A percentile compares a stretch with the other conserved stretches of the same genome.
Conservation (phyloP, 2,329 filamentous ascomycete species). For the Aspergillus hortae region DNA sequence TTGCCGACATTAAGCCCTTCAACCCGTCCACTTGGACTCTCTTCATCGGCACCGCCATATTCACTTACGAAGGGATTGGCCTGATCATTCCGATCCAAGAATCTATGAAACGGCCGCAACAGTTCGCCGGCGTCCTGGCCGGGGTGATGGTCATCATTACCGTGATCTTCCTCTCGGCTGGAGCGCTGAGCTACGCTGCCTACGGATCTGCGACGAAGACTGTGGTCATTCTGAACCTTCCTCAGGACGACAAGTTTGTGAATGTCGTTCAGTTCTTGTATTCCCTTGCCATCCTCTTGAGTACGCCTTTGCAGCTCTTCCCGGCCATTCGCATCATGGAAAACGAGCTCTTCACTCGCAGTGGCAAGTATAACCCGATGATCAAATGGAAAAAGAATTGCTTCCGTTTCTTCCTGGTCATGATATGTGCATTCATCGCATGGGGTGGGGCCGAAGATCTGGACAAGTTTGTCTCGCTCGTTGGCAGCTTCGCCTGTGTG, state of each 20-base stretch:
- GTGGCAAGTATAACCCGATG: slow-evolving; percentile 94
- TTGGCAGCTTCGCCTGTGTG: slow-evolving; percentile 97
- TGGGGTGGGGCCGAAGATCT: slow-evolving; percentile 91
- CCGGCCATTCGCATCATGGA: slow-evolving; percentile 95
- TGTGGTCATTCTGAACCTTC: slow-evolving; percentile 91
- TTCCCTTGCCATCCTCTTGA: slow-evolving; percentile 93
- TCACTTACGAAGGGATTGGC: slow-evolving; percentile 97
- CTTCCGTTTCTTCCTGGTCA: slow-evolving; percentile 90
- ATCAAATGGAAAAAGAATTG: slow-evolving; percentile 99
- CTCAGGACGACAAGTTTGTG: slow-evolving; percentile 91
- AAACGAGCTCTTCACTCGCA: slow-evolving; percentile 88
- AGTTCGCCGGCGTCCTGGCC: slow-evolving; percentile 85
- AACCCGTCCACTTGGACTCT: slow-evolving; percentile 91
- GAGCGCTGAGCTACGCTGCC: slow-evolving; percentile 89
- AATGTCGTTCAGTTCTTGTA: slow-evolving; percentile 96
- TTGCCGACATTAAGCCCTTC: slow-evolving; percentile 85
- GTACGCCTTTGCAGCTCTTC: slow-evolving; percentile 94
- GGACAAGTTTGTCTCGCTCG: slow-evolving; percentile 94
- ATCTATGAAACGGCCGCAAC: slow-evolving; percentile 85
- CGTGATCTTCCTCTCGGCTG: slow-evolving; percentile 83
- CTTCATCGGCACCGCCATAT: slow-evolving; percentile 98
- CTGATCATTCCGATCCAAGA: slow-evolving; percentile 98
- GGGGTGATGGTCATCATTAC: slow-evolving; percentile 95
- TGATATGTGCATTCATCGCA: slow-evolving; percentile 79
- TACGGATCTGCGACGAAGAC: slow-evolving; percentile 95